phyloP scores from a whole-genome alignment of 768 basidiomycete genomes.

The Cantharellus cinnabarinus region DNA sequence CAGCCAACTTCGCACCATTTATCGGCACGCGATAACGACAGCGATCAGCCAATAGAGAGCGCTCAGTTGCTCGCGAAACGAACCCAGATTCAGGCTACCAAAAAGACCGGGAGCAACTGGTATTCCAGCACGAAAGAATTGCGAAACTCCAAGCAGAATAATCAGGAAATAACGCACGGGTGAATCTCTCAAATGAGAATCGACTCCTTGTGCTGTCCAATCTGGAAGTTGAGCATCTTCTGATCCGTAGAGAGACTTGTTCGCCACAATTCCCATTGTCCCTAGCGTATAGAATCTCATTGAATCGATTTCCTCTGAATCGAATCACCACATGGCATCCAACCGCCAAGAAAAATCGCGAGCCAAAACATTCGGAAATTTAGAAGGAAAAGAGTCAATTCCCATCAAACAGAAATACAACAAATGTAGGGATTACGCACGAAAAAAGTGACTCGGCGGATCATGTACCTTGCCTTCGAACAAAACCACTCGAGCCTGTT shows the following conservation, averaged over 20 bases:
- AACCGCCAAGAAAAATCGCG: too few relatives aligned
- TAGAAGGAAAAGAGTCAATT: too few relatives aligned
- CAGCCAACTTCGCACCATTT: too few relatives aligned
- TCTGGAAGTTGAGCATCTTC: conserved; percentile 35
- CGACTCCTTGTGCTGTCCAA: conserved; percentile 77
- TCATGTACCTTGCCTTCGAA: conserved; percentile 47
- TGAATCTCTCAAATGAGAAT: conserved; percentile 47
- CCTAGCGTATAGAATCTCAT: conserved; percentile 28
- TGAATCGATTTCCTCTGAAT: background rate
- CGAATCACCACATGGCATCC: background rate
- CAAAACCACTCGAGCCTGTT: conserved; percentile 62
- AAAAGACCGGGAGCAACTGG: background rate
- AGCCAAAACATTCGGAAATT: too few relatives aligned
- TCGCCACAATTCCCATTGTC: conserved; percentile 41
- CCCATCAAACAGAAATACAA: too few relatives aligned
- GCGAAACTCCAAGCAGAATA: background rate
- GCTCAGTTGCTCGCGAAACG: background rate
- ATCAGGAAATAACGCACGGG: conserved; percentile 11
- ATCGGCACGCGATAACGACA: background rate
- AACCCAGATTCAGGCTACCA: background rate
- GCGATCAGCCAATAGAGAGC: background rate
- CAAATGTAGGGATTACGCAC: too few relatives aligned
- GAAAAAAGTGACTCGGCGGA: too few relatives aligned
- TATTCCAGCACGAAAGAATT: background rate
- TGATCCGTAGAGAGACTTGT: conserved; percentile 32